Base-by-base conservation (phyloP, 495 filamentous ascomycete genomes). In the Hypomontagnella submonticulosa region DNA sequence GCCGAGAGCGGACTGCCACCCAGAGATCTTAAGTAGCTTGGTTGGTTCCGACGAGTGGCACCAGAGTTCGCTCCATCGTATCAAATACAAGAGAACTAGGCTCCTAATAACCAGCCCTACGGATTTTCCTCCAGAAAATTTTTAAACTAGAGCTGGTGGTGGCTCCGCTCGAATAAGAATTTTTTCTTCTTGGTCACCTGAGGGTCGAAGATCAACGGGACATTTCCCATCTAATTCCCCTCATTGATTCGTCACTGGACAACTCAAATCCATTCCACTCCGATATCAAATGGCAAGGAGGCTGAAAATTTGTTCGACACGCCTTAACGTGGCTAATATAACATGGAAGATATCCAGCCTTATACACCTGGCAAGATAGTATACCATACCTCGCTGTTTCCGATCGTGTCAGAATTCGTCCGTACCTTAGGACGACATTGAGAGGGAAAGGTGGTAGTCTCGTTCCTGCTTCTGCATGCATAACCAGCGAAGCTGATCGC, bases 161-260 rank as follows among this genome's bases (percentile, higher is more conserved):
- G 42, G 20, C 57, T 67, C 57, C 64, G 57, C 57, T 54, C 23
- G 10, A 36, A 30, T 16, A 20, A 33, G 12, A 57, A 32, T 57
- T 67, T 57, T 67, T 59, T 68, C 53, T 58, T 65, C 47, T 42
- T 44, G 49, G 52, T 68, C 58, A 68, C 59, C 53, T 56, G 65
- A 68, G 55, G 15, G 38, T 37, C 46, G 7, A 18, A 36, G n/a
- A 34, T 40, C 44, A 43, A 50, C 36, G 16, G 30, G 37, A 16
- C 43, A 44, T 51, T 13, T 44, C 57, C 7, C 15, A 11, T 51
- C 33, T 5, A 15, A 27, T 23, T 38, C 44, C 40, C 13, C 53
- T 40, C 15, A n/a, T 19, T 37, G 55, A 56, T 51, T 55, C 43
- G 63, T 56, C 49, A 50, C 19, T 41, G 34, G 18, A 37, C 43